These are phyloP conservation scores for Pilasporangium apinafurcum DNA, from an alignment of 352 stramenopile genomes.

Conservation along the genomic window DNA sequence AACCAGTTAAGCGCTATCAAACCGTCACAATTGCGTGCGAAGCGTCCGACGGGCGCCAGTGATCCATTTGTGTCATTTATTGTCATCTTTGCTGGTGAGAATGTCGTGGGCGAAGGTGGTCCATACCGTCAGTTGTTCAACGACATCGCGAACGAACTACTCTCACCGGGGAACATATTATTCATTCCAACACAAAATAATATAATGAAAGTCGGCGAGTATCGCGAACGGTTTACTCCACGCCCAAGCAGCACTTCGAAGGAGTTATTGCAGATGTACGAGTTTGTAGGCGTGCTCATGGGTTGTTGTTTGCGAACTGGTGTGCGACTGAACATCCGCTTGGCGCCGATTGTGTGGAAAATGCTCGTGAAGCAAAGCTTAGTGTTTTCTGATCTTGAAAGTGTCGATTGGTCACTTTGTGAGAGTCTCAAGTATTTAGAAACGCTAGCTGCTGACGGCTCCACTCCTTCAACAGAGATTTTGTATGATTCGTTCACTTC, in stretches of 20 bases:
- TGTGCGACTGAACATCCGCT: slow-evolving; percentile 59
- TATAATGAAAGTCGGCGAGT: slow-evolving; percentile 60
- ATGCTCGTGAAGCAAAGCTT: slow-evolving; percentile 73
- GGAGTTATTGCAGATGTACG: slow-evolving; percentile 58
- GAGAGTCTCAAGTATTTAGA: slow-evolving; percentile 49
- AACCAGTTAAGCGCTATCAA: slow-evolving; percentile 40
- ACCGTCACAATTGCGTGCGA: slow-evolving; percentile 43
- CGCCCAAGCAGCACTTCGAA: slow-evolving; percentile 49
- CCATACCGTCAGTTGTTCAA: slow-evolving; percentile 80
- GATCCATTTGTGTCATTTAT: slow-evolving; percentile 82
- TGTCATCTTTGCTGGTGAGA: slow-evolving; percentile 69
- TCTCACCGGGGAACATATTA: slow-evolving; percentile 34
- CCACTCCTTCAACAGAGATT: slow-evolving; percentile 16
- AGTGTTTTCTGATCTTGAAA: slow-evolving; percentile 45
- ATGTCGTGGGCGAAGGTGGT: slow-evolving; percentile 73
- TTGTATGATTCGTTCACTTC: slow-evolving; percentile 71
- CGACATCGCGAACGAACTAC: slow-evolving; percentile 63
- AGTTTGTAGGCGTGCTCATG: slow-evolving; percentile 75
- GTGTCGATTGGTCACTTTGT: slow-evolving; percentile 47
- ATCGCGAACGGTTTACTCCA: slow-evolving; percentile 58
- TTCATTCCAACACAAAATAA: slow-evolving; percentile 78
- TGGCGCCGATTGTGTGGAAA: slow-evolving; percentile 77
- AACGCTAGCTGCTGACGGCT: slow-evolving; percentile 7
- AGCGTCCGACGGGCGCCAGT: slow-evolving; percentile 66
- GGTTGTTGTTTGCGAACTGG: slow-evolving; percentile 74